A percentile compares a stretch with the other conserved stretches of the same genome.
Conservation (phyloP, 352 stramenopile genomes). For the Phytophthora hibernalis region DNA sequence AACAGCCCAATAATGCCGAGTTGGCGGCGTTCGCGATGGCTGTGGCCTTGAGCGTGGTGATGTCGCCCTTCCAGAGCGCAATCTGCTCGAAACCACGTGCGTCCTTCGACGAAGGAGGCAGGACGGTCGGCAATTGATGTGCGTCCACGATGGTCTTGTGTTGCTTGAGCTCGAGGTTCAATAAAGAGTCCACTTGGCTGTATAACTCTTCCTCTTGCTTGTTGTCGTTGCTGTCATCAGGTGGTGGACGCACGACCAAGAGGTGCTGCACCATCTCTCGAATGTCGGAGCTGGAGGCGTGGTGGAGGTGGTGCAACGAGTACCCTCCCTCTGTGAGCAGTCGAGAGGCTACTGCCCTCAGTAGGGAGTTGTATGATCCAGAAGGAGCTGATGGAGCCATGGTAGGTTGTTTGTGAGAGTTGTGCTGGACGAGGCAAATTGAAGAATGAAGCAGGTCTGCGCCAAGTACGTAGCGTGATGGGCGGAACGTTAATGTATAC, state of each 20-base stretch:
- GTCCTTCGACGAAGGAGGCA: slow-evolving; percentile 7
- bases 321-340: slow-evolving; percentile 51
- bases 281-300: slow-evolving; percentile 47
- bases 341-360: slow-evolving; percentile 36
- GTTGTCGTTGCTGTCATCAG: slow-evolving; percentile 31
- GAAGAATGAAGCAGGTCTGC: slow-evolving; percentile 17
- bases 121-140: slow-evolving; percentile 17
- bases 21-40: slow-evolving; percentile 80
- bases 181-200: slow-evolving; percentile 35
- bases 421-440: slow-evolving; percentile 26
- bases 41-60: slow-evolving; percentile 63
- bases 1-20: slow-evolving; percentile 69
- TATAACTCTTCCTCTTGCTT: slow-evolving; percentile 50
- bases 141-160: slow-evolving; percentile 34
- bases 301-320: slow-evolving; percentile 45
- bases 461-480: background rate
- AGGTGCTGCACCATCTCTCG: slow-evolving; percentile 63
- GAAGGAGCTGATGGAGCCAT: slow-evolving; percentile 26
- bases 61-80: slow-evolving; percentile 72
- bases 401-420: background rate
- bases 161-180: slow-evolving; percentile 34
- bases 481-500: too few relatives aligned
- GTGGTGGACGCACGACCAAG: slow-evolving; percentile 48
- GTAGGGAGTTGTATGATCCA: slow-evolving; percentile 41
- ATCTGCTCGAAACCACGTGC: slow-evolving; percentile 41